These are phyloP conservation scores for Corchorus capsularis DNA, from an alignment of 345 rosid species.

Conservation along the genomic window DNA sequence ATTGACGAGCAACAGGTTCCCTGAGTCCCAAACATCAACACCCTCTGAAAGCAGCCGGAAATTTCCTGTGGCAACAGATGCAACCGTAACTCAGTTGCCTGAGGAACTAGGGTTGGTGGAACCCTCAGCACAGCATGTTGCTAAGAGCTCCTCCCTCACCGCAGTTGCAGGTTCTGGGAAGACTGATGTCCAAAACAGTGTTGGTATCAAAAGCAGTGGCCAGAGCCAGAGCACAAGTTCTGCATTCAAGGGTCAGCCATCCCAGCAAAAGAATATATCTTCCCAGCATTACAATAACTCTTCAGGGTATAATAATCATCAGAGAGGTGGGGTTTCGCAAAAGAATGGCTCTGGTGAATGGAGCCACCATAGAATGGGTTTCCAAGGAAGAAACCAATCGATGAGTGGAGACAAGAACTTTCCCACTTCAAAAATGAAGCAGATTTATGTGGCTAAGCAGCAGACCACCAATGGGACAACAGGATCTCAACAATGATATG, in stretches of 20 bases:
- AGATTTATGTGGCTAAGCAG: constrained; percentile 96
- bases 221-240: constrained; percentile 40
- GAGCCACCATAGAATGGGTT: constrained; percentile 67
- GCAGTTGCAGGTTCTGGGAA: constrained; percentile 30
- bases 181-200: constrained; percentile 32
- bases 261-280: constrained; percentile 52
- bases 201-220: constrained; percentile 29
- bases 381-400: constrained; percentile 74
- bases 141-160: constrained; percentile 43
- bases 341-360: constrained; percentile 53
- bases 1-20: constrained; percentile 47
- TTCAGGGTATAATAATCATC: constrained; percentile 46
- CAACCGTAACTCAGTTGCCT: constrained; percentile 47
- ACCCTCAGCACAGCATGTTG: constrained; percentile 39
- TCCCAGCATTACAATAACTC: constrained; percentile 50
- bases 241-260: constrained; percentile 42
- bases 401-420: constrained; percentile 61
- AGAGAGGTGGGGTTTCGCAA: constrained; percentile 41
- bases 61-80: constrained; percentile 35
- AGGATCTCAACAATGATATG: constrained; percentile 17
- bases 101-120: constrained; percentile 67
- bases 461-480: constrained; percentile 54
- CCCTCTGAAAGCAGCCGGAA: constrained; percentile 38
- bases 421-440: constrained; percentile 67
- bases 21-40: constrained; percentile 49